A percentile compares a stretch with the other conserved stretches of the same genome.
Conservation (phyloP, 805 yeast species). For the Ogataea ganodermae region DNA sequence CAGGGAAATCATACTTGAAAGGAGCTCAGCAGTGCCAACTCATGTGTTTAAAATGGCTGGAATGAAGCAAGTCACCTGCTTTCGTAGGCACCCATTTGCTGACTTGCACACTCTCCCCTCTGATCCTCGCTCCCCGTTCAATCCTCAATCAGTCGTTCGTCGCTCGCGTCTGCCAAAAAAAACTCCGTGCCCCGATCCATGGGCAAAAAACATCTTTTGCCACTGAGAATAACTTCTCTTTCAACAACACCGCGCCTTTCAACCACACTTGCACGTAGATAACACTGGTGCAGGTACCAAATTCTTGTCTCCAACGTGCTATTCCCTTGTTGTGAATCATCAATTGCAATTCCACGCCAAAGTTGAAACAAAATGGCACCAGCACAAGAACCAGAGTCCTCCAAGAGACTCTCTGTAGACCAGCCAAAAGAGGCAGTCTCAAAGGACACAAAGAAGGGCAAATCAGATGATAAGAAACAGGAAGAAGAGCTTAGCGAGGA, state of each 20-base stretch:
- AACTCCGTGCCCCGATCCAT: conserved; percentile 2
- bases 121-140: too few relatives aligned
- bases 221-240: conserved; percentile 15
- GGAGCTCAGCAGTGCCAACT: too few relatives aligned
- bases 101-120: too few relatives aligned
- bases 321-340: conserved; percentile 3
- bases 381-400: conserved; percentile 24
- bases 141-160: not conserved
- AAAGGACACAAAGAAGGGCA: conserved; percentile 18
- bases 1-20: too few relatives aligned
- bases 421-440: conserved; percentile 14
- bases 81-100: too few relatives aligned
- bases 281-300: not conserved
- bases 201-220: conserved; percentile 19
- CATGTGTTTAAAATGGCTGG: too few relatives aligned
- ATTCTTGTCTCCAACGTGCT: not conserved
- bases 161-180: conserved; percentile 16
- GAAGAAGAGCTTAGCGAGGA: conserved; percentile 93
- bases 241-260: not conserved
- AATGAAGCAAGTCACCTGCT: too few relatives aligned
- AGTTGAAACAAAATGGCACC: conserved; percentile 25
- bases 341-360: not conserved
- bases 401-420: conserved; percentile 12
- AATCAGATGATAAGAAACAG: conserved; percentile 20
- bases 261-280: not conserved